Evolutionary conservation across 2,329 filamentous ascomycete genomes (phyloP), one percentile per base, ranked within the genome.

Genomic region (Beauveria varroae): DNA sequence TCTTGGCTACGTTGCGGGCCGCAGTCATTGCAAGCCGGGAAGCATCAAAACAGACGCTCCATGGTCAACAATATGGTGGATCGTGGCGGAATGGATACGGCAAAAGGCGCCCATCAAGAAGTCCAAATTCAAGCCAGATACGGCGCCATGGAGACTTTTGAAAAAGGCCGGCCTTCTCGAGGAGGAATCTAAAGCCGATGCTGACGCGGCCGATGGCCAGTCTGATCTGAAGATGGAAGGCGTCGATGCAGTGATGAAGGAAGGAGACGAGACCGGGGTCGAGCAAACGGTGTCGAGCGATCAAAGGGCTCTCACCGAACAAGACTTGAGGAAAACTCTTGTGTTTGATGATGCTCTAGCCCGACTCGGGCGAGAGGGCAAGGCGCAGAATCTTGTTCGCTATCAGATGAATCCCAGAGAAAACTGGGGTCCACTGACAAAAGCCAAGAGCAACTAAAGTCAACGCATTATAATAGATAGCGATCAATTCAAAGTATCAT

Each of bases 21-120:
- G 93, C 68, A 96, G 90, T 67, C 95, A 99, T 73, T 91, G 91
- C 68, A 91, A 92, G 66, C 83, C 91, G 0, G 93, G 93, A 28
- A 95, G 90, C 69, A 86, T 98, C 74, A 96, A 96, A 77, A 98
- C 95, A 0, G 86, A 98, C 74, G 95, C 95, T 16, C 90, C 93
- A 0, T 99, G 92, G 92, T 80, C 80, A 5, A 86, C 91, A 0
- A 83, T 99, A 53, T 98, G 95, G 93, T 89, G 96, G 71, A 79
- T 98, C 30, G 95, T 98, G 85, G 83, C 90, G 28, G 92, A 96
- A 74, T 99, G 92, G 91, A 85, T 90, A 16, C 84, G 88, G 26
- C 91, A 96, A 71, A 89, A 88, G 68, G 81, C 84, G 0, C 92
- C 93, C 0, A 80, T 96, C 62, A 96, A 90, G 70, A 84, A 87